Evolutionary conservation across 2,329 filamentous ascomycete genomes (phyloP), one percentile per base, ranked within the genome.

Genomic region (Rhinocladiella mackenziei): DNA sequence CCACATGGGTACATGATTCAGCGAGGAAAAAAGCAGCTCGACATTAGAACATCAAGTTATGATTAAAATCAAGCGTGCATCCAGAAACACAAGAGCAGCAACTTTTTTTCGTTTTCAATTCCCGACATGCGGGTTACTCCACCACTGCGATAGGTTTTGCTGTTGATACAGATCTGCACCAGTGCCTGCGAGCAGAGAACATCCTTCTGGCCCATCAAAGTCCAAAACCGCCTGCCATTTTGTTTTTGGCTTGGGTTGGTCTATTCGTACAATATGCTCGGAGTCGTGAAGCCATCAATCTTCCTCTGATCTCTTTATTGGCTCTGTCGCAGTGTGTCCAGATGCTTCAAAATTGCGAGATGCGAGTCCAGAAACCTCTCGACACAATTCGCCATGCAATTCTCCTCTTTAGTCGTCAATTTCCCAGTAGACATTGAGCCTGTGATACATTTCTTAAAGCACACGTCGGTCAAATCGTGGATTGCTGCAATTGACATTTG

Each of bases 401-500:
- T 70, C 71, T 92, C 83, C 71, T 98, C 92, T 50, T 68, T 72
- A 60, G 76, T 78, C 56, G 94, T 87, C 56, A 98, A 73, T 59
- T 80, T 78, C 19, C 80, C 78, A 50, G 75, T 77, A 56, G 82
- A 81, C 64, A 96, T 83, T 45, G 74, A 75, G 41, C 80, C 74
- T 6, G 85, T 84, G 50, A 96, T 75, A 74, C 92, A 98, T 72
- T 96, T 97, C 63, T 83, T 88, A 82, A 89, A 98, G 78, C 92
- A 98, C 49, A 85, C 78, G 59, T 92, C 84, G 31, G 80, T 80
- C 25, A 84, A 70, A 55, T 70, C 69, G 66, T 84, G 81, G 48
- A 84, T 77, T n/a, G 74, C 81, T 80, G 31, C 13, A 46, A 49
- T 23, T 11, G 23, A 35, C n/a, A 13, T 32, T 23, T 41, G 30